Conservation (phyloP, 108 stramenopile species). For the Discostella stelligeroides region DNA sequence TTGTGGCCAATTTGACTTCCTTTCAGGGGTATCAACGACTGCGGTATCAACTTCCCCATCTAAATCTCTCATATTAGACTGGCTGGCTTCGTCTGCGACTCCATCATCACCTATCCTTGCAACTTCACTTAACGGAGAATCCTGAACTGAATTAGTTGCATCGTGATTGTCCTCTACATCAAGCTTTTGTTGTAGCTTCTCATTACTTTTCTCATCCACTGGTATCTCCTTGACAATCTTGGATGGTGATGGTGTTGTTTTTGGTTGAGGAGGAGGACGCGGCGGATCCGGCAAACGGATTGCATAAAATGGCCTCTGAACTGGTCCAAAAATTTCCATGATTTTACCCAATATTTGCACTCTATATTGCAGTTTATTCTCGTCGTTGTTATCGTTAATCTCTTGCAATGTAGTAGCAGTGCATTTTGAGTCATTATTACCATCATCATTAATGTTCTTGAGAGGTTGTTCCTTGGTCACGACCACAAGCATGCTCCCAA, state of each 20-base stretch:
- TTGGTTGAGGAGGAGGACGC: too few species aligned
- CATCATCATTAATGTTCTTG: background rate
- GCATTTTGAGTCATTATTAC: constrained; percentile 1
- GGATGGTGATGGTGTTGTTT: constrained; percentile 24
- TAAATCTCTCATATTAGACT: too few species aligned
- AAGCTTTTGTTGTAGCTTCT: background rate
- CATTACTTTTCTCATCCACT: background rate
- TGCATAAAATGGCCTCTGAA: constrained; percentile 80
- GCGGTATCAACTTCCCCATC: too few species aligned
- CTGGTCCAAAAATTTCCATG: constrained; percentile 88
- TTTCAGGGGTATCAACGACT: too few species aligned
- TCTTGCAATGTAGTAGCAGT: constrained; percentile 19
- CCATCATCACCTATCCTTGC: too few species aligned
- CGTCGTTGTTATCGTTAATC: background rate
- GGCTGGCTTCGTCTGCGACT: too few species aligned
- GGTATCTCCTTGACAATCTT: constrained; percentile 1
- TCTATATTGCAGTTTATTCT: constrained; percentile 21
- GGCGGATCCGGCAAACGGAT: constrained; percentile 60
- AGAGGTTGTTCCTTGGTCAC: constrained; percentile 11
- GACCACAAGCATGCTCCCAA: constrained; percentile 71
- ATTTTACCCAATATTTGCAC: constrained; percentile 68
- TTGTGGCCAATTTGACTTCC: too few species aligned
- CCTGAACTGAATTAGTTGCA: too few species aligned
- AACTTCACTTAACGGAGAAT: too few species aligned
- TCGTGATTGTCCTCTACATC: background rate